These are phyloP conservation scores for Termitomyces heimii DNA, from an alignment of 768 basidiomycete genomes.

Conservation along the genomic window DNA sequence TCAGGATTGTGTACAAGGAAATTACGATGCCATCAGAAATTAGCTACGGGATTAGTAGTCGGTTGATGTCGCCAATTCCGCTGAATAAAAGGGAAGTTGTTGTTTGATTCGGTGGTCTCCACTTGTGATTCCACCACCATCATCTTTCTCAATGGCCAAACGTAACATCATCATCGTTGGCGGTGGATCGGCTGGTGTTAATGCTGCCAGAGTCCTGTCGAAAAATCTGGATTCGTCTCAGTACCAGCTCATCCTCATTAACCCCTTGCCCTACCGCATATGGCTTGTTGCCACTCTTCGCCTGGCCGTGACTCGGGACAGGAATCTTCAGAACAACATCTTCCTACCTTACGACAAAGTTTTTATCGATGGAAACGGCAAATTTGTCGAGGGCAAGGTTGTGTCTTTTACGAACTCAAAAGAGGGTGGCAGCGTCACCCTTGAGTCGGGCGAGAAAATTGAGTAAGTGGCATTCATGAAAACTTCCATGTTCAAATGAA, in stretches of 20 bases:
- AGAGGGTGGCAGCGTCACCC: slow-evolving; percentile 35
- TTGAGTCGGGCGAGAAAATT: slow-evolving; percentile 47
- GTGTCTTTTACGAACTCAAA: slow-evolving; percentile 23
- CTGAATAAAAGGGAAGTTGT: background rate
- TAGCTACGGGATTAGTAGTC: background rate
- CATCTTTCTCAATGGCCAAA: slow-evolving; percentile 9
- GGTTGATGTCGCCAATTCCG: background rate
- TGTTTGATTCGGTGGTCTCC: background rate
- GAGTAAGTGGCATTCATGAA: slow-evolving; percentile 13
- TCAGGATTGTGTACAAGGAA: background rate
- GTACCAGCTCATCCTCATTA: slow-evolving; percentile 52
- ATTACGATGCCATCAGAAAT: background rate
- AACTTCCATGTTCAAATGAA: background rate
- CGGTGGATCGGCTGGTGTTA: slow-evolving; percentile 53
- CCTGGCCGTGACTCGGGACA: slow-evolving; percentile 40
- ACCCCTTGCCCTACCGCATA: slow-evolving; percentile 43
- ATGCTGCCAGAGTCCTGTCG: slow-evolving; percentile 42
- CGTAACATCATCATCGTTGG: slow-evolving; percentile 38
- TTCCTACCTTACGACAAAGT: slow-evolving; percentile 50
- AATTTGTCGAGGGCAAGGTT: slow-evolving; percentile 38
- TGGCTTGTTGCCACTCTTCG: slow-evolving; percentile 48
- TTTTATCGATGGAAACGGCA: slow-evolving; percentile 44
- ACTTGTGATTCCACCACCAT: background rate
- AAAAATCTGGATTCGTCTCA: slow-evolving; percentile 39
- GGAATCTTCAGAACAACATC: slow-evolving; percentile 35